Conservation (phyloP, 2,329 filamentous ascomycete genomes). For the Talaromyces funiculosus region DNA sequence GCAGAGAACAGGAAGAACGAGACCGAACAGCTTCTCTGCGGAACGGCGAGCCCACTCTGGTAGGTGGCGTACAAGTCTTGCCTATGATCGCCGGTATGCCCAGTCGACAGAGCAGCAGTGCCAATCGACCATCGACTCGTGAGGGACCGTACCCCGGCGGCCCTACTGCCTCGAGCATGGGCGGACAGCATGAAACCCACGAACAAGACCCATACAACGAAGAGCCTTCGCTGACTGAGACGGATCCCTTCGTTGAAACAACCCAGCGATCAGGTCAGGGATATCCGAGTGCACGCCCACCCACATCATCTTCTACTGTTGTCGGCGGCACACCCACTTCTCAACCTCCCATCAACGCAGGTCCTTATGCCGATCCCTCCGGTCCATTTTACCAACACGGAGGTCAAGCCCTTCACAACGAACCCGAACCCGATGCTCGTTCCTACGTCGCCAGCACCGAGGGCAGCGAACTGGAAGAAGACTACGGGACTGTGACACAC, state of each 20-base stretch:
- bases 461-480: slow-evolving; percentile 59
- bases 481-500: slow-evolving; percentile 57
- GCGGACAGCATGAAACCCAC: slow-evolving; percentile 24
- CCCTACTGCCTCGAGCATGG: slow-evolving; percentile 26
- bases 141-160: slow-evolving; percentile 41
- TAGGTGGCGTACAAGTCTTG: slow-evolving; percentile 91
- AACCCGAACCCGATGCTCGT: slow-evolving; percentile 42
- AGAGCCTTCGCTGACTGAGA: slow-evolving; percentile 50
- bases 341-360: slow-evolving; percentile 16
- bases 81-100: slow-evolving; percentile 74
- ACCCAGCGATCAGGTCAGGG: slow-evolving; percentile 18
- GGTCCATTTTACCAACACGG: slow-evolving; percentile 38
- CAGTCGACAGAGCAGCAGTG: slow-evolving; percentile 48
- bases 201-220: slow-evolving; percentile 49
- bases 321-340: slow-evolving; percentile 21
- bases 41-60: slow-evolving; percentile 78
- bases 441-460: slow-evolving; percentile 46
- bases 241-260: slow-evolving; percentile 57
- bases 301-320: slow-evolving; percentile 25
- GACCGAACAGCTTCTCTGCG: slow-evolving; percentile 80
- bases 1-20: slow-evolving; percentile 86
- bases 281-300: slow-evolving; percentile 30
- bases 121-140: slow-evolving; percentile 41
- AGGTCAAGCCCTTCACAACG: slow-evolving; percentile 27
- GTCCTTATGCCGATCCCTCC: slow-evolving; percentile 18